Conservation (phyloP, 1,284 basidiomycete genomes). For the Heterobasidion occidentale region DNA sequence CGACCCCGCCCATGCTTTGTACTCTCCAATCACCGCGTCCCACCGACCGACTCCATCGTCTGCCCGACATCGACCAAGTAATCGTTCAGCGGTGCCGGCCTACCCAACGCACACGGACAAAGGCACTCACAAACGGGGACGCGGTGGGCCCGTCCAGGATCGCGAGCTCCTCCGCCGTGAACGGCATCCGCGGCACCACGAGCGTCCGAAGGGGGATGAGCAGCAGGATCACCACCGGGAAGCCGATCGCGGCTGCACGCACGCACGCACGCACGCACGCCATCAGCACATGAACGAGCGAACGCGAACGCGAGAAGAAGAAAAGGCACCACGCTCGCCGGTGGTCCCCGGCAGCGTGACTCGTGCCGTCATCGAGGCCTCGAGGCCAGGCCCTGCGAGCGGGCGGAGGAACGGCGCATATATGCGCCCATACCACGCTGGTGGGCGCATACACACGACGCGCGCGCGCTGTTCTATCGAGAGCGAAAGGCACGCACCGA, state of each 20-base stretch:
- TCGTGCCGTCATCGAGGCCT: too few relatives aligned
- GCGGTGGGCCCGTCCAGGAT: constrained; percentile 88
- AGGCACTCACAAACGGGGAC: constrained; percentile 63
- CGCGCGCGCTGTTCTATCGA: too few relatives aligned
- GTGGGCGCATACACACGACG: too few relatives aligned
- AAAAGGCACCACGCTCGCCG: background rate
- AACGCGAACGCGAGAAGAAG: background rate
- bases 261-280: background rate
- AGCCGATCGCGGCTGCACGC: constrained; percentile 76
- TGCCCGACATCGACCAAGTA: constrained; percentile 11
- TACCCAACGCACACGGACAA: background rate
- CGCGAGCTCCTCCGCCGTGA: constrained; percentile 73
- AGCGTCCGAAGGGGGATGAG: constrained; percentile 79
- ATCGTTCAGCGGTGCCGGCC: background rate
- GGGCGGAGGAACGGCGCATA: too few relatives aligned
- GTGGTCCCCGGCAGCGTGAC: background rate
- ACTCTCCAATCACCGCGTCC: constrained; percentile 5
- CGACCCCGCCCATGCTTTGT: too few relatives aligned
- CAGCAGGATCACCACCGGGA: constrained; percentile 85
- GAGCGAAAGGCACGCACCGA: constrained; percentile 42
- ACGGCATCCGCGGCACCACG: constrained; percentile 71
- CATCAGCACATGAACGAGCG: background rate
- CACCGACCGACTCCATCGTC: constrained; percentile 44
- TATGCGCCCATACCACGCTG: too few relatives aligned
- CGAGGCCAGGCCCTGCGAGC: too few relatives aligned